phyloP scores from a whole-genome alignment of 2,329 filamentous ascomycete species.

The Rutstroemia sydowiana region DNA sequence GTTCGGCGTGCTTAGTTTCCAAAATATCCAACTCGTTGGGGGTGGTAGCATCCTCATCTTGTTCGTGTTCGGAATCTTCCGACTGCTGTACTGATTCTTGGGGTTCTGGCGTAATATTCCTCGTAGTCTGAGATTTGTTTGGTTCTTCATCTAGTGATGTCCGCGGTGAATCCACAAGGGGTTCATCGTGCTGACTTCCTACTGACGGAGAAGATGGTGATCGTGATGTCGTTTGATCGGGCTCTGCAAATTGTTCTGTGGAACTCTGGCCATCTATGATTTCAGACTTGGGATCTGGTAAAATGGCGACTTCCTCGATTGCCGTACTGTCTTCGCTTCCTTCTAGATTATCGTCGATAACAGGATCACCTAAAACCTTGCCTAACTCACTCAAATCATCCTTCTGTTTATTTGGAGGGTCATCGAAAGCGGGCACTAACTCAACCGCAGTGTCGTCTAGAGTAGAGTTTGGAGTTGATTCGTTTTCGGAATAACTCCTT shows the following conservation, averaged over 20 bases:
- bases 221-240: constrained; percentile 18
- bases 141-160: constrained; percentile 29
- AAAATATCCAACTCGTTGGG: background rate
- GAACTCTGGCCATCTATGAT: background rate
- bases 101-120: constrained; percentile 13
- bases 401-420: too few relatives aligned
- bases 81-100: constrained; percentile 25
- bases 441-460: too few relatives aligned
- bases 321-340: too few relatives aligned
- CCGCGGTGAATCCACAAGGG: constrained; percentile 24
- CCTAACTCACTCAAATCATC: too few relatives aligned
- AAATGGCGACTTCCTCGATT: too few relatives aligned
- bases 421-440: too few relatives aligned
- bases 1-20: too few relatives aligned
- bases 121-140: constrained; percentile 13
- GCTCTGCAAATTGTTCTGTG: constrained; percentile 4
- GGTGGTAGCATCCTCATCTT: constrained; percentile 1
- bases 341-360: too few relatives aligned
- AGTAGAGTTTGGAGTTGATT: too few relatives aligned
- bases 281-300: background rate
- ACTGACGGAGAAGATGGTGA: constrained; percentile 27
- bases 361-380: too few relatives aligned
- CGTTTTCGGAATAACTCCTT: background rate
- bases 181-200: constrained; percentile 24
- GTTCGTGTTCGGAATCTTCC: constrained; percentile 20